Conservation (phyloP, 2,329 filamentous ascomycete genomes). For the Neonectria faginata region DNA sequence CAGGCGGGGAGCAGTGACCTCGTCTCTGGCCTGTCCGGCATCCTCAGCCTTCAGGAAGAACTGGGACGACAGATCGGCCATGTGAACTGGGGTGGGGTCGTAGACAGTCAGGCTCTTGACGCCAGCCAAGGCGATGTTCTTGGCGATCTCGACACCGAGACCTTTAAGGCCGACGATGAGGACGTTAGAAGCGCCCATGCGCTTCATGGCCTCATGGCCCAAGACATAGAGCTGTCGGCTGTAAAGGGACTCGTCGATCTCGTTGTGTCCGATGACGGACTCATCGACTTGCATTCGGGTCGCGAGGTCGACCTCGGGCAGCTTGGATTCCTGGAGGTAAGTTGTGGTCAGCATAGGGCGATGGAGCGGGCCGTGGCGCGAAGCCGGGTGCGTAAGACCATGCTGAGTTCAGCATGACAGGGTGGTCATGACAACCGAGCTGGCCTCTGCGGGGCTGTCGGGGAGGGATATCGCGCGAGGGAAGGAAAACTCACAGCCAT, state of each 20-base stretch:
- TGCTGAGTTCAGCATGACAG: background rate
- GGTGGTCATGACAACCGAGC: slow-evolving; percentile 15
- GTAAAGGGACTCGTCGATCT: slow-evolving; percentile 80
- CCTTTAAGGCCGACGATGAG: slow-evolving; percentile 93
- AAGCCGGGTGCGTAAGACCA: background rate
- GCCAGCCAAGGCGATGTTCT: slow-evolving; percentile 97
- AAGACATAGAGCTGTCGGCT: slow-evolving; percentile 79
- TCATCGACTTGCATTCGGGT: slow-evolving; percentile 75
- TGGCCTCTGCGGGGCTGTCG: slow-evolving; percentile 8
- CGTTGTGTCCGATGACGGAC: slow-evolving; percentile 64
- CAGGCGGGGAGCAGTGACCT: slow-evolving; percentile 87
- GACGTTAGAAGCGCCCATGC: slow-evolving; percentile 96
- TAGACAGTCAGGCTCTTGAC: slow-evolving; percentile 97
- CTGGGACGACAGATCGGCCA: slow-evolving; percentile 93
- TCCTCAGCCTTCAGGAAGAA: slow-evolving; percentile 94
- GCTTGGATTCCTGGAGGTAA: slow-evolving; percentile 60
- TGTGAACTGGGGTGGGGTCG: slow-evolving; percentile 85
- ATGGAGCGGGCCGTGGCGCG: background rate
- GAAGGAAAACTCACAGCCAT: slow-evolving; percentile 67
- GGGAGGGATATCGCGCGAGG: background rate
- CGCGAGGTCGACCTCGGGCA: slow-evolving; percentile 70
- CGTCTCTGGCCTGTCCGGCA: slow-evolving; percentile 90
- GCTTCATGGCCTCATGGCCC: slow-evolving; percentile 92
- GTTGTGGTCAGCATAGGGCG: slow-evolving; percentile 25
- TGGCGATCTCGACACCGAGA: slow-evolving; percentile 96